Evolutionary conservation across 495 filamentous ascomycete genomes (phyloP), one percentile per base, ranked within the genome.

Genomic region (Aspergillus biplanus): DNA sequence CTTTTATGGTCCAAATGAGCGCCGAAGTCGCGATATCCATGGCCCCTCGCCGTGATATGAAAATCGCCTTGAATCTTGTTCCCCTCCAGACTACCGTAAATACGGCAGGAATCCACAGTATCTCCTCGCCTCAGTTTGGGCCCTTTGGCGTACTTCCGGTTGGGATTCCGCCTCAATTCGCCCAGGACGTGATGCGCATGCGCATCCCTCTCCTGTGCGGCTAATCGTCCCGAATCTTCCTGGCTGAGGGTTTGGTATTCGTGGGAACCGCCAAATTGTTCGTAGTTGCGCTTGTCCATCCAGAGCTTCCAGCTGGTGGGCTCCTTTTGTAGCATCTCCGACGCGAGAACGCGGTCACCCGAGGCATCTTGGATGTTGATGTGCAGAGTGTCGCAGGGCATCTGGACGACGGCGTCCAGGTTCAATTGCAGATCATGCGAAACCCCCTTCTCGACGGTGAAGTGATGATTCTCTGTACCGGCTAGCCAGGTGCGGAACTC

Each of bases 41-140:
- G 96, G 0, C 95, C 95, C 56, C 93, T 76, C 3, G 96, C 96
- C 12, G 94, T 99, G 68, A 99, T 96, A 71, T 99, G 95, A 71
- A 99, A 98, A 76, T 99, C 94, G 0, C 96, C 95, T 75, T 97
- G 93, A 53, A 99, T 95, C 75, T 95, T 96, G 69, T 98, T 97
- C 47, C 93, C 83, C 71, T 95, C 90, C 67, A 99, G 75, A 63
- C 87, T 94, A 1, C 95, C 95, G 70, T 85, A 99, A 54, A 99
- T 88, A 42, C 95, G 83, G 77, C 95, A 99, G 6, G 83, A 79
- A 78, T 92, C 78, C 79, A 82, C 46, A 61, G 65, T 58, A 52
- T 80, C 68, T 9, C 83, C 75, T 59, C 89, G 80, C 67, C 84
- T 81, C 62, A 93, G 65, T 59, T 79, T 80, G 13, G 92, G 92